Evolutionary conservation across 495 filamentous ascomycete genomes (phyloP).

Genomic region (Neurospora sp.): DNA sequence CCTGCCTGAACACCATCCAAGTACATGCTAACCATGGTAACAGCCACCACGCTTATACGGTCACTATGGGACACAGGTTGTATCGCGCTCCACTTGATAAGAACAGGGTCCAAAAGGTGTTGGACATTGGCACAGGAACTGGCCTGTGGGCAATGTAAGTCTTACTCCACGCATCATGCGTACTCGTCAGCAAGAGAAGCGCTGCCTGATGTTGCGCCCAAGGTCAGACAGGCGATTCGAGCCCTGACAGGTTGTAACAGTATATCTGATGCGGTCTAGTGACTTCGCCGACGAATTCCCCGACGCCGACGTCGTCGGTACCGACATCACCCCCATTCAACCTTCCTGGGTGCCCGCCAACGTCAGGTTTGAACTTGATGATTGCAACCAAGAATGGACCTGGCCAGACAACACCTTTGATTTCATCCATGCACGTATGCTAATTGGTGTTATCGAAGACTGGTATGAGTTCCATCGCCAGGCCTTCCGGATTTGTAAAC

Average conservation of each 20-base stretch:
- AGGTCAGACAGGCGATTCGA: background rate
- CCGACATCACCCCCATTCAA: slow-evolving; percentile 50
- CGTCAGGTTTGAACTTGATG: slow-evolving; percentile 44
- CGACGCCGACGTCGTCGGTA: slow-evolving; percentile 41
- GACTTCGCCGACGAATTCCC: slow-evolving; percentile 37
- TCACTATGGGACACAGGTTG: slow-evolving; percentile 40
- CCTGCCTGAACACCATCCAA: slow-evolving; percentile 20
- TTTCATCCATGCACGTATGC: slow-evolving; percentile 40
- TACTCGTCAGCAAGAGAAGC: background rate
- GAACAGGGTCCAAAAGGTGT: slow-evolving; percentile 14
- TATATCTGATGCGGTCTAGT: slow-evolving; percentile 9
- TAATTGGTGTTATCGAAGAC: slow-evolving; percentile 40
- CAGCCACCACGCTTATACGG: slow-evolving; percentile 12
- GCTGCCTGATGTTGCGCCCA: background rate
- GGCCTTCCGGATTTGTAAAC: background rate
- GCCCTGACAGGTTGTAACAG: slow-evolving; percentile 3
- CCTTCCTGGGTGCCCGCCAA: slow-evolving; percentile 34
- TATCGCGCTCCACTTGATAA: slow-evolving; percentile 37
- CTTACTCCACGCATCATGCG: background rate
- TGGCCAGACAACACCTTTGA: slow-evolving; percentile 43
- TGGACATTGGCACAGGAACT: slow-evolving; percentile 30
- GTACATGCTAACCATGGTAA: slow-evolving; percentile 1
- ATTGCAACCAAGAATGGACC: slow-evolving; percentile 41
- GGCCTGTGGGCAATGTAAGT: slow-evolving; percentile 37
- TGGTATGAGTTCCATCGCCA: slow-evolving; percentile 26